Evolutionary conservation across 768 basidiomycete species (phyloP), one percentile per base, ranked within the genome.

Genomic region (Candolleomyces efflorescens): DNA sequence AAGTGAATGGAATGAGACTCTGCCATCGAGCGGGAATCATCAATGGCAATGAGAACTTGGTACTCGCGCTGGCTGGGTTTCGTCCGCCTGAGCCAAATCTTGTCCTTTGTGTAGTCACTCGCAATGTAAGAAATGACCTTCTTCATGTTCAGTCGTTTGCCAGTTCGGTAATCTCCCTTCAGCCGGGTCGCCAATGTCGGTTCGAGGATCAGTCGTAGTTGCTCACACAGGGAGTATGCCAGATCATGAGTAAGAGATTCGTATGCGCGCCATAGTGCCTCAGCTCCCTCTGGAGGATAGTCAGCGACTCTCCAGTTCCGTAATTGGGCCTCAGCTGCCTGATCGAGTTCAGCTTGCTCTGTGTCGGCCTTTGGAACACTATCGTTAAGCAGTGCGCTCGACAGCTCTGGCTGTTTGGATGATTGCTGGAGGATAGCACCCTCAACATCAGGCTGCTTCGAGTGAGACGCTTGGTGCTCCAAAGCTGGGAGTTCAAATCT

Each of bases 31-130:
- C 90, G 86, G 3, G 94, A 98, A 75, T 98, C 97, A 67, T 98
- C 97, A 50, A 99, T 82, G 10, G 94, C 90, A 56, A 99, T 81
- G 41, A 98, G 82, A 2, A 99, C 85, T 67, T 99, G 96, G 71
- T 98, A 98, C 68, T 97, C 95, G 49, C 97, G 83, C 65, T 91
- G 86, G 68, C 92, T 94, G 5, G 97, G 96, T 51, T 90, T 86
- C 3, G 95, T 97, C 20, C 97, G 83, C 23, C 96, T 88, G 37
- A 98, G 78, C 97, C 97, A 99, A 62, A 98, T 98, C 74, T 95
- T 95, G 80, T 99, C 96, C 71, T 98, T 98, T 53, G 95, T 98
- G 77, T 92, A 99, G 74, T 99, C 97, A 73, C 90, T 92, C 37
- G 97, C 96, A 60, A 99, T 95, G 78, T 96, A 98, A 3, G 91